These are phyloP conservation scores for Tricholoma hemisulphureum DNA, from an alignment of 768 basidiomycete genomes.

Conservation along the genomic window DNA sequence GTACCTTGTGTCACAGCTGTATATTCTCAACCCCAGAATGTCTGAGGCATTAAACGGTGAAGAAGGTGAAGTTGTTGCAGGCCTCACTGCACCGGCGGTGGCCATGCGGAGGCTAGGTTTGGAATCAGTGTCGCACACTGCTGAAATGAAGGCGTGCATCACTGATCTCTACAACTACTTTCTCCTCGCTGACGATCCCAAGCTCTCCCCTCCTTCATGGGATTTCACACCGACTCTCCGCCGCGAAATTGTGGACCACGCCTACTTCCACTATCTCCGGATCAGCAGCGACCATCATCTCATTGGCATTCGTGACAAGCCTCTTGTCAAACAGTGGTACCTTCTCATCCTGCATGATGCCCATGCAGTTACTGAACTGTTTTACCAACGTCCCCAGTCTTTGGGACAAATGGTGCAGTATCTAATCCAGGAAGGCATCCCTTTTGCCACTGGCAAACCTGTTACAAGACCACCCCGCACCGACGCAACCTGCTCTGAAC, in stretches of 20 bases:
- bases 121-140: too few species aligned
- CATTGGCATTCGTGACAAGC: conserved; percentile 2
- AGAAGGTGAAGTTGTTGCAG: background rate
- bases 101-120: background rate
- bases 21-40: background rate
- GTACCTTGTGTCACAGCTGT: background rate
- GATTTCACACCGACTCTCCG: background rate
- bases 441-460: conserved; percentile 3
- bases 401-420: conserved; percentile 1
- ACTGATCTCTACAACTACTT: background rate
- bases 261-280: conserved; percentile 3
- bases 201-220: background rate
- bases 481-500: background rate
- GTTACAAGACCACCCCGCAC: background rate
- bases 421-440: background rate
- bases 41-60: background rate
- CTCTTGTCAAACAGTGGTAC: conserved; percentile 7
- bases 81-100: background rate
- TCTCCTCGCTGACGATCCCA: background rate
- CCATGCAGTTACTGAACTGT: conserved; percentile 3
- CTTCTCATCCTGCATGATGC: conserved; percentile 3
- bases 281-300: background rate
- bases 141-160: background rate
- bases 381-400: background rate
- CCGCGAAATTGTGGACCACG: background rate